phyloP scores from a whole-genome alignment of 208 protist species.

The Lotmaria passim region DNA sequence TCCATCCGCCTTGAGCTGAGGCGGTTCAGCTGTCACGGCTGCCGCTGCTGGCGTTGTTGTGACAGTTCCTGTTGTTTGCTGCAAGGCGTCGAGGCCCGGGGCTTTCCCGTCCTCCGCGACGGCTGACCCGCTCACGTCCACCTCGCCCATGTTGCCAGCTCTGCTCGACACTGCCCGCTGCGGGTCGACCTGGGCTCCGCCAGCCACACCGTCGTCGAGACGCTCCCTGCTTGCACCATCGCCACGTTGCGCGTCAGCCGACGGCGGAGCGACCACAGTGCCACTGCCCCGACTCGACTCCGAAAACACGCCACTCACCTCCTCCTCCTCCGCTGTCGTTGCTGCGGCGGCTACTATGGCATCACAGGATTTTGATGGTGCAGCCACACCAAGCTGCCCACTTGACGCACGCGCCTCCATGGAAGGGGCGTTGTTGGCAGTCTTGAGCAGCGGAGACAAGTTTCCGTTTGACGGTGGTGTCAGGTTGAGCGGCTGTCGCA shows the following conservation, averaged over 20 bases:
- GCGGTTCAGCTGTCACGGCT: no score
- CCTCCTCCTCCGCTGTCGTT: no score
- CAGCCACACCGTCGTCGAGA: neutral
- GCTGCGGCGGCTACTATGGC: no score
- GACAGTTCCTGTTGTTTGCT: neutral
- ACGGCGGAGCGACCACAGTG: no score
- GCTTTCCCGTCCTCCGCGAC: constrained; percentile 1
- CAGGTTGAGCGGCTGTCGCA: constrained; percentile 8
- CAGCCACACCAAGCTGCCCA: neutral
- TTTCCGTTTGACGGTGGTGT: neutral
- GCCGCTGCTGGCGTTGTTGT: neutral
- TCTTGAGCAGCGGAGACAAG: constrained; percentile 5
- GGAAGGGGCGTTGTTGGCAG: neutral
- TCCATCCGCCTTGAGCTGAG: no score
- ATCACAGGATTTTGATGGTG: neutral
- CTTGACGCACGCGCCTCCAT: neutral
- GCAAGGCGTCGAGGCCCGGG: constrained; percentile 3
- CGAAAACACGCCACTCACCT: no score
- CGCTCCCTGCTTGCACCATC: neutral
- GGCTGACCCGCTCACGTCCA: neutral
- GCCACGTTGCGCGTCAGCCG: no score
- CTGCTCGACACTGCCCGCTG: no score
- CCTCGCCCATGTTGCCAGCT: no score
- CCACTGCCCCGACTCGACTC: no score
- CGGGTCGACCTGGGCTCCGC: no score